Percentiles rank a stretch among this genome's conserved stretches.
phyloP scores from a whole-genome alignment of 73 alveolate genomes.

The Tetrahymena thermophila region DNA sequence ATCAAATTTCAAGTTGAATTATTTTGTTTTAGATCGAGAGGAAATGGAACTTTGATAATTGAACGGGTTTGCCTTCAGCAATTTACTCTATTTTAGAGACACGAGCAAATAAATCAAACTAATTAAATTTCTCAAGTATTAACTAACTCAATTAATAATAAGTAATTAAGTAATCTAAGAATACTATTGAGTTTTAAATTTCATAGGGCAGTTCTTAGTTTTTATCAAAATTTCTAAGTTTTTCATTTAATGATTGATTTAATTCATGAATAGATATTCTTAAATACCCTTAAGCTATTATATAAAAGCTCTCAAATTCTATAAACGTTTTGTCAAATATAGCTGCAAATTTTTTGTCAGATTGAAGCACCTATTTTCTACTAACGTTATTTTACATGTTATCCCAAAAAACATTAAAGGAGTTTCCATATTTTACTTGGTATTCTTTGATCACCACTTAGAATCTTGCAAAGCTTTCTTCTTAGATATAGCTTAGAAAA shows the following conservation, averaged over 20 bases:
- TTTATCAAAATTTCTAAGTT: background rate
- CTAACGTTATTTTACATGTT: background rate
- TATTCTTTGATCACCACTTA: background rate
- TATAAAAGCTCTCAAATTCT: conserved; percentile 44
- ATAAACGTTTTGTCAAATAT: conserved; percentile 29
- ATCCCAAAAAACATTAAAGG: background rate
- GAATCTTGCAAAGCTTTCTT: background rate
- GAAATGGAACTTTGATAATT: conserved; percentile 24
- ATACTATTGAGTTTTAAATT: conserved; percentile 14
- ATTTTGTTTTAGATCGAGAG: conserved; percentile 29
- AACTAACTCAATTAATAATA: conserved; percentile 13
- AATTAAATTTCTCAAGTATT: conserved; percentile 17
- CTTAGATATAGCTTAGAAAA: background rate
- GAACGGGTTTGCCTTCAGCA: conserved; percentile 44
- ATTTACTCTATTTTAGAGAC: conserved; percentile 38
- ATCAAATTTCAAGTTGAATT: conserved; percentile 16
- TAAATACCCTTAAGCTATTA: conserved; percentile 26
- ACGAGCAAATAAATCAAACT: conserved; percentile 17
- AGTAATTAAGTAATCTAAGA: conserved; percentile 33
- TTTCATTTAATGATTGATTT: conserved; percentile 4
- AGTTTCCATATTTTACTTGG: background rate
- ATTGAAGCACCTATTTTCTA: background rate
- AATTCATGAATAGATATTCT: conserved; percentile 27
- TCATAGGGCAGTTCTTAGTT: background rate
- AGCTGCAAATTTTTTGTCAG: conserved; percentile 38